Evolutionary conservation across 2,329 filamentous ascomycete genomes (phyloP).

Genomic region (Phialophora expanda): DNA sequence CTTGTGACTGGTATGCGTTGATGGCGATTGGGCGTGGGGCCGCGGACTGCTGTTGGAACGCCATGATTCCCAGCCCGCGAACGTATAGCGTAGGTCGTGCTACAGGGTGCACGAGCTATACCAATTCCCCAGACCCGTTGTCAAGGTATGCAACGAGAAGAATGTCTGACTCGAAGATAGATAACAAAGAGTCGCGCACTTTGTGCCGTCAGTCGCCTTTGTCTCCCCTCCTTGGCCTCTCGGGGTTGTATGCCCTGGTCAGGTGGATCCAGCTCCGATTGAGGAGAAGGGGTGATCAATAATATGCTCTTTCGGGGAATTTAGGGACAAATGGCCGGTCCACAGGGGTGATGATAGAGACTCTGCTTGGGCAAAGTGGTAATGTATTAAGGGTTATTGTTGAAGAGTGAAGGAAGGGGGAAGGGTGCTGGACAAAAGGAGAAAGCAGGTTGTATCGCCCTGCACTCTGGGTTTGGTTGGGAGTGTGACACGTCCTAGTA

Average conservation of each 20-base stretch:
- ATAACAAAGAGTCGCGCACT: slow-evolving; percentile 13
- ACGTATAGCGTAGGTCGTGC: slow-evolving; percentile 29
- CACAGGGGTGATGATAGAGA: background rate
- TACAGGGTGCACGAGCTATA: slow-evolving; percentile 26
- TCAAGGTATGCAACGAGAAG: background rate
- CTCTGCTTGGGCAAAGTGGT: background rate
- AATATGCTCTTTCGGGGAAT: slow-evolving; percentile 17
- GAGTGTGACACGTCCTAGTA: slow-evolving; percentile 17
- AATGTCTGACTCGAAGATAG: background rate
- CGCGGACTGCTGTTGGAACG: slow-evolving; percentile 35
- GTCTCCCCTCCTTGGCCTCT: slow-evolving; percentile 8
- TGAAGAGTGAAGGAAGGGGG: slow-evolving; percentile 9
- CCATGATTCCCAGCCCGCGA: slow-evolving; percentile 35
- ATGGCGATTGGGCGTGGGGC: slow-evolving; percentile 32
- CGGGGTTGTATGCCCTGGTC: slow-evolving; percentile 4
- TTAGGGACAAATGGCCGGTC: slow-evolving; percentile 11
- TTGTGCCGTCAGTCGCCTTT: slow-evolving; percentile 23
- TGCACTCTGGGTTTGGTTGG: slow-evolving; percentile 8
- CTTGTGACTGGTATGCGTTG: slow-evolving; percentile 30
- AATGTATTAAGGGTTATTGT: slow-evolving; percentile 1
- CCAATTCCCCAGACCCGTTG: background rate
- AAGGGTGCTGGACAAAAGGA: slow-evolving; percentile 6
- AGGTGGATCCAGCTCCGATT: slow-evolving; percentile 30
- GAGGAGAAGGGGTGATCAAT: slow-evolving; percentile 20
- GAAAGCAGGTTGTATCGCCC: slow-evolving; percentile 9